phyloP scores from a whole-genome alignment of 768 basidiomycete genomes.

The Cystobasidium ongulense region DNA sequence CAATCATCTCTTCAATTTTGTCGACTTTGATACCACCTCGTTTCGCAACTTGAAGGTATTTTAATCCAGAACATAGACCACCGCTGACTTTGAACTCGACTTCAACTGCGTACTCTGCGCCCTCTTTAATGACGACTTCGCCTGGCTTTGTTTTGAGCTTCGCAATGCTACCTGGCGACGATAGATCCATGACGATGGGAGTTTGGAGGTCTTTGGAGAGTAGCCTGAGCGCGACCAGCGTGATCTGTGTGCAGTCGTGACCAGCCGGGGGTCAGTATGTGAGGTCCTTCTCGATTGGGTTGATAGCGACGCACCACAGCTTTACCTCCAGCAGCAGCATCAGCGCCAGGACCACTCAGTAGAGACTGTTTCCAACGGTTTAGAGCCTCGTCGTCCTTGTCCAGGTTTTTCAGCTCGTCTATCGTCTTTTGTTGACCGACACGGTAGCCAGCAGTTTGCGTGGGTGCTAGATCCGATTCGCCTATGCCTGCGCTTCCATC shows the following conservation, averaged over 20 bases:
- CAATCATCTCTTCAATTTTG: conserved; percentile 37
- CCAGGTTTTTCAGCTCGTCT: conserved; percentile 35
- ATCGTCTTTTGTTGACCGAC: conserved; percentile 33
- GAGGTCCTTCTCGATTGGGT: background rate
- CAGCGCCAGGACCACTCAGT: conserved; percentile 19
- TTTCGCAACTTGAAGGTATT: conserved; percentile 38
- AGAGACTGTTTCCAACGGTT: conserved; percentile 34
- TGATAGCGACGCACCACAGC: background rate
- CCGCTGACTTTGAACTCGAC: conserved; percentile 34
- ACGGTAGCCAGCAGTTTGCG: conserved; percentile 11
- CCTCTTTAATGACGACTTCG: conserved; percentile 21
- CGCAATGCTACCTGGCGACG: conserved; percentile 12
- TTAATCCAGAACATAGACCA: conserved; percentile 33
- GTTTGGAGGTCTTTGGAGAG: background rate
- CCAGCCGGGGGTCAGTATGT: too few relatives aligned
- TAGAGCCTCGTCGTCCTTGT: conserved; percentile 37
- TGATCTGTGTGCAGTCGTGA: conserved; percentile 3
- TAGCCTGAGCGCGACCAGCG: conserved; percentile 3
- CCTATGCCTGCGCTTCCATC: background rate
- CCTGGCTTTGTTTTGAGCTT: background rate
- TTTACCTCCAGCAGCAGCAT: conserved; percentile 2
- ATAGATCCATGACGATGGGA: conserved; percentile 36
- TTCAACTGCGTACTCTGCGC: conserved; percentile 37
- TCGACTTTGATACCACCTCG: conserved; percentile 31
- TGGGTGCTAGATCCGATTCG: conserved; percentile 15